Percentiles rank a stretch among this genome's conserved stretches.
Conservation (phyloP, 257 asterid genomes). For the Lantana camara region DNA sequence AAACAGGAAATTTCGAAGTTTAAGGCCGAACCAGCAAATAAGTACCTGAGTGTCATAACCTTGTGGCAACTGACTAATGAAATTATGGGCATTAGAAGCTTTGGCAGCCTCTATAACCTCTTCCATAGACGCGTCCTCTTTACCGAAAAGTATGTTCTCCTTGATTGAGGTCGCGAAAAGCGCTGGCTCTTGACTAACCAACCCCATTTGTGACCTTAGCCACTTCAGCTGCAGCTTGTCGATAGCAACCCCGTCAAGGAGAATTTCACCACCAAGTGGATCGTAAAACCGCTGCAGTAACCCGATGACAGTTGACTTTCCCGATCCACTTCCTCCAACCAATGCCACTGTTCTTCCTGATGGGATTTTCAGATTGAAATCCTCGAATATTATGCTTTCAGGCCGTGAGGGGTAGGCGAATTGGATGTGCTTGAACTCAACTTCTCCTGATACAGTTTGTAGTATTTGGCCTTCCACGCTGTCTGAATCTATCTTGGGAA, state of each 20-base stretch:
- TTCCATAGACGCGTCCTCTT: slow-evolving; percentile 76
- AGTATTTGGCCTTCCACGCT: slow-evolving; percentile 61
- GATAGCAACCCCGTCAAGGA: slow-evolving; percentile 69
- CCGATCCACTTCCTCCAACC: slow-evolving; percentile 95
- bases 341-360: slow-evolving; percentile 81
- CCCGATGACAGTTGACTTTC: slow-evolving; percentile 86
- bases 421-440: slow-evolving; percentile 59
- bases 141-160: slow-evolving; percentile 88
- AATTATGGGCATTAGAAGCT: slow-evolving; percentile 93
- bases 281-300: slow-evolving; percentile 84
- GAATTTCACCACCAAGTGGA: slow-evolving; percentile 72
- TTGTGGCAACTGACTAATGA: slow-evolving; percentile 78
- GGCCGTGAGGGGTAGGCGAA: slow-evolving; percentile 86
- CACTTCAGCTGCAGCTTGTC: slow-evolving; percentile 84
- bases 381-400: slow-evolving; percentile 61
- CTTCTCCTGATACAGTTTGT: slow-evolving; percentile 60
- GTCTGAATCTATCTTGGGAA: slow-evolving; percentile 79
- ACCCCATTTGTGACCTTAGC: slow-evolving; percentile 95
- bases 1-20: neutral
- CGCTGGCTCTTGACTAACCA: slow-evolving; percentile 96
- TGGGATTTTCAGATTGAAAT: slow-evolving; percentile 62
- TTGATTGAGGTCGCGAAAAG: slow-evolving; percentile 84
- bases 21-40: neutral
- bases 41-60: slow-evolving; percentile 91
- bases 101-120: slow-evolving; percentile 84